phyloP scores from a whole-genome alignment of 495 filamentous ascomycete species.

The Penicillium diatomitis region DNA sequence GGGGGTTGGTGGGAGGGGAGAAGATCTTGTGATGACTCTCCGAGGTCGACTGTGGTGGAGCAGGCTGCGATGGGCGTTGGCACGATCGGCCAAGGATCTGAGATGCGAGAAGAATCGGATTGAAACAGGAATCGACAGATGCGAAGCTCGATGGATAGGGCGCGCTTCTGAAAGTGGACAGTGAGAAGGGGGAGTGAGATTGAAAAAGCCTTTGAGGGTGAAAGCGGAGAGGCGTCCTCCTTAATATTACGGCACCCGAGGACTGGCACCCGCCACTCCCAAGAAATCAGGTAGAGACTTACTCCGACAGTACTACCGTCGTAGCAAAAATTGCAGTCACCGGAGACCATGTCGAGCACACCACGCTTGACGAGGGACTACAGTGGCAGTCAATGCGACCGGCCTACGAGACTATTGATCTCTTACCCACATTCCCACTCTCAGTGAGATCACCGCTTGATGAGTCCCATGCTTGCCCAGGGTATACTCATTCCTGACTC shows the following conservation, averaged over 20 bases:
- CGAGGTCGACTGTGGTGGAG: background rate
- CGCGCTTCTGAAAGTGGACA: background rate
- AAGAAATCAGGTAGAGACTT: background rate
- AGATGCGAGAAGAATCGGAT: background rate
- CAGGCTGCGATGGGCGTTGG: background rate
- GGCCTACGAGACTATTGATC: too few species aligned
- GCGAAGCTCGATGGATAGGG: background rate
- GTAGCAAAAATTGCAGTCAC: too few species aligned
- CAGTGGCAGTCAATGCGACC: too few species aligned
- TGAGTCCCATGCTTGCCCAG: too few species aligned
- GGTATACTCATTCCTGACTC: too few species aligned
- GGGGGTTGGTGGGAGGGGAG: slow-evolving; percentile 1
- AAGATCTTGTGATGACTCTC: background rate
- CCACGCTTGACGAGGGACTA: too few species aligned
- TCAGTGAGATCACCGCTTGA: too few species aligned
- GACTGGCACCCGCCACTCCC: slow-evolving; percentile 17
- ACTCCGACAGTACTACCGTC: too few species aligned
- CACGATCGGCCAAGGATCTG: background rate
- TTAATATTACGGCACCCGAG: slow-evolving; percentile 24
- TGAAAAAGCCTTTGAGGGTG: slow-evolving; percentile 23
- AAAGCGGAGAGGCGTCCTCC: slow-evolving; percentile 30
- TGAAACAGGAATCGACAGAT: background rate
- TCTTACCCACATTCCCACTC: too few species aligned
- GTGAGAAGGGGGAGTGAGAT: slow-evolving; percentile 5
- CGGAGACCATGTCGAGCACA: too few species aligned